A percentile compares a stretch with the other conserved stretches of the same genome.
Conservation (phyloP, 768 basidiomycete species). For the Cyclocybe aegerita region DNA sequence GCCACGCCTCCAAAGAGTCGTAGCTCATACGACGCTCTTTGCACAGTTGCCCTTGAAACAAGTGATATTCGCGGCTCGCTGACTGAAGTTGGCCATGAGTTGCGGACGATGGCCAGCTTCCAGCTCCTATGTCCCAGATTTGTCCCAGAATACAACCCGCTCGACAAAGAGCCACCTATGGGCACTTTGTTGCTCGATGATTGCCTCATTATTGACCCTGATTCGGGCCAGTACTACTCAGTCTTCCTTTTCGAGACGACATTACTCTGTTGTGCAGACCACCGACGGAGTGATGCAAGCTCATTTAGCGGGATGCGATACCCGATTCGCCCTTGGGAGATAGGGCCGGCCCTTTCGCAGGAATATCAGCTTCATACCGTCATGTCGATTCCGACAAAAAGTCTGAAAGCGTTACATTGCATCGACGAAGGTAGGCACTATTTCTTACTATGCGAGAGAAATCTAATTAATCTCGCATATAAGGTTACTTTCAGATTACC, state of each 20-base stretch:
- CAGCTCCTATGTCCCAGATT: conserved; percentile 26
- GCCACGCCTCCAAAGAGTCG: conserved; percentile 26
- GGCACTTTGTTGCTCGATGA: conserved; percentile 36
- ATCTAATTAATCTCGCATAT: background rate
- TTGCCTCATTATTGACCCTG: conserved; percentile 21
- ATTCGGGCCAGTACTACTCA: conserved; percentile 19
- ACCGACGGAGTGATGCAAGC: conserved; percentile 8
- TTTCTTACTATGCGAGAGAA: background rate
- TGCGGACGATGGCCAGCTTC: conserved; percentile 33
- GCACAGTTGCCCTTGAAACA: conserved; percentile 28
- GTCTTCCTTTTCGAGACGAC: conserved; percentile 36
- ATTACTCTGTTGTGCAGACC: conserved; percentile 33
- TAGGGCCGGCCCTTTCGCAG: conserved; percentile 33
- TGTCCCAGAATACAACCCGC: conserved; percentile 20
- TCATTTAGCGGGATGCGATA: conserved; percentile 18
- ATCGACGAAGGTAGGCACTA: conserved; percentile 27
- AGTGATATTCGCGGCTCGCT: conserved; percentile 32
- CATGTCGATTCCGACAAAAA: conserved; percentile 28
- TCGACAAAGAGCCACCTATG: conserved; percentile 23
- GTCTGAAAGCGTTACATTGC: conserved; percentile 23
- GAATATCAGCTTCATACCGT: conserved; percentile 26
- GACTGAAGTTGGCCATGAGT: conserved; percentile 34
- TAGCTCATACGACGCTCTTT: conserved; percentile 31
- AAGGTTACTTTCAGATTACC: conserved; percentile 31
- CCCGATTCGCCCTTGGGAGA: conserved; percentile 36